Conservation (phyloP, 2,329 filamentous ascomycete genomes). For the Elsinoe fawcettii region DNA sequence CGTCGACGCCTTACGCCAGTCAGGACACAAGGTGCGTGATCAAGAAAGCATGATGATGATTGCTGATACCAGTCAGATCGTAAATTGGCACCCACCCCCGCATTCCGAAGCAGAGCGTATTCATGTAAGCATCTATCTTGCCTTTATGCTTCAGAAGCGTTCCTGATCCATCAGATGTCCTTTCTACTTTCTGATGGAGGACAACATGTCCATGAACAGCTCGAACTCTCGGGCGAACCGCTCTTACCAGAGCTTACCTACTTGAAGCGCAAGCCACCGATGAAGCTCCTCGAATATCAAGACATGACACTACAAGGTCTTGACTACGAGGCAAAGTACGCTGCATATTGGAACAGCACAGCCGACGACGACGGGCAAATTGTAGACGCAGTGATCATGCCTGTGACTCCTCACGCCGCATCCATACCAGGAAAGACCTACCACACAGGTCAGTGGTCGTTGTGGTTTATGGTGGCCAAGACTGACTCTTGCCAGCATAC, state of each 20-base stretch:
- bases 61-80: constrained; percentile 9
- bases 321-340: constrained; percentile 36
- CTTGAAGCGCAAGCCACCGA: constrained; percentile 37
- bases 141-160: constrained; percentile 35
- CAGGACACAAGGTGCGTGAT: constrained; percentile 19
- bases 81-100: constrained; percentile 44
- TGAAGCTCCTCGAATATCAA: constrained; percentile 47
- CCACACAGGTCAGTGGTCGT: constrained; percentile 27
- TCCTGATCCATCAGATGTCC: background rate
- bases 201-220: background rate
- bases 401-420: constrained; percentile 33
- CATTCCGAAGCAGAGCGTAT: constrained; percentile 45
- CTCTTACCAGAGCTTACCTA: constrained; percentile 32
- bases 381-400: constrained; percentile 33
- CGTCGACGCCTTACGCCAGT: constrained; percentile 12
- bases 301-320: constrained; percentile 50
- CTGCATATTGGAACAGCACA: constrained; percentile 31
- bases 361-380: constrained; percentile 26
- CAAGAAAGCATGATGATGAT: background rate
- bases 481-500: constrained; percentile 50
- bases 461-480: constrained; percentile 43
- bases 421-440: constrained; percentile 25
- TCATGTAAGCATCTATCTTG: constrained; percentile 45
- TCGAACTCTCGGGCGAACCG: background rate
- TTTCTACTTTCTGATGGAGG: constrained; percentile 11